Conservation (phyloP, 257 asterid genomes). For the Thymus quinquecostatus region DNA sequence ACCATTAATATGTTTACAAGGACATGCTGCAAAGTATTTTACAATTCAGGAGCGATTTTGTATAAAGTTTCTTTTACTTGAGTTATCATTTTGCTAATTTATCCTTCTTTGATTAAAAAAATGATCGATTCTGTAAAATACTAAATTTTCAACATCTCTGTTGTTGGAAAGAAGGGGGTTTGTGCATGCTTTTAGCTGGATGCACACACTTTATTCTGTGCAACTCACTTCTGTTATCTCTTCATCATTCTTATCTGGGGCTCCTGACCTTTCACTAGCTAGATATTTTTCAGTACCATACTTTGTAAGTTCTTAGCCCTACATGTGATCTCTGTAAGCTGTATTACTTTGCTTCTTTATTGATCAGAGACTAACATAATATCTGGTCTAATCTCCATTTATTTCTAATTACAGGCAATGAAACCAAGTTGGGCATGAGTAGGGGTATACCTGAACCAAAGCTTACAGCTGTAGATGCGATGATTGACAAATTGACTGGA, state of each 20-base stretch:
- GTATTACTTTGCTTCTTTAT: conserved; percentile 18
- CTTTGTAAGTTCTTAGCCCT: conserved; percentile 18
- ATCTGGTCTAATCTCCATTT: conserved; percentile 5
- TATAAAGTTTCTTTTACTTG: not conserved
- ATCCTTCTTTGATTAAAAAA: not conserved
- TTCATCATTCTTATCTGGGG: not conserved
- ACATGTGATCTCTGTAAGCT: conserved; percentile 17
- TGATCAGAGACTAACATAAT: conserved; percentile 14
- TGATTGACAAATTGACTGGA: conserved; percentile 99
- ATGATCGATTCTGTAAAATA: not conserved
- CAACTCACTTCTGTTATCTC: conserved; percentile 7
- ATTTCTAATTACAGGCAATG: conserved; percentile 64
- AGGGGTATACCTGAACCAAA: conserved; percentile 98
- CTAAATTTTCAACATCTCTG: conserved; percentile 12
- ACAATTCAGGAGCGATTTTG: not conserved
- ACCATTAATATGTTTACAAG: conserved; percentile 14
- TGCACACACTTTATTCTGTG: conserved; percentile 4
- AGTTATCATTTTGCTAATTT: not conserved
- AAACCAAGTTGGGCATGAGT: conserved; percentile 98
- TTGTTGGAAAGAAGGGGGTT: not conserved
- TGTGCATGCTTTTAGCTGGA: not conserved
- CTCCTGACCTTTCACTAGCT: conserved; percentile 21
- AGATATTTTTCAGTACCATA: conserved; percentile 14
- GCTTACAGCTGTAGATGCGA: conserved; percentile 99
- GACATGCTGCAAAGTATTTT: not conserved